Percentiles rank a stretch among this genome's conserved stretches.
phyloP scores from a whole-genome alignment of 345 rosid genomes.

The Eucalyptus pauciflora region DNA sequence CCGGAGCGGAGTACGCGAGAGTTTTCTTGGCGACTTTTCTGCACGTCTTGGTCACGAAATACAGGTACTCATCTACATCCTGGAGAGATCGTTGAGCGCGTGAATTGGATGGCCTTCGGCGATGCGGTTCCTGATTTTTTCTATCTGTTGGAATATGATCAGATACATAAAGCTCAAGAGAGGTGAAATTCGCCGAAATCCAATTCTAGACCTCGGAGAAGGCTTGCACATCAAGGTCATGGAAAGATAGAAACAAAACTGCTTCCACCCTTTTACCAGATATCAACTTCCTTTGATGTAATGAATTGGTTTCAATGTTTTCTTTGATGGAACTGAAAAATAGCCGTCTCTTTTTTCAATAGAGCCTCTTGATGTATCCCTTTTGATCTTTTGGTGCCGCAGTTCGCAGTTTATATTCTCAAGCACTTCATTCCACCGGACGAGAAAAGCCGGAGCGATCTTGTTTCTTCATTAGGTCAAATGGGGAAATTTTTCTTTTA shows the following conservation, averaged over 20 bases:
- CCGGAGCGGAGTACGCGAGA: conserved; percentile 9
- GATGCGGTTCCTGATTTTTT: not conserved
- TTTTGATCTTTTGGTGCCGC: not conserved
- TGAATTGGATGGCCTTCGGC: not conserved
- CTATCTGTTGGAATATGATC: not conserved
- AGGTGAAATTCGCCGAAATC: not conserved
- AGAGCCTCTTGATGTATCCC: not conserved
- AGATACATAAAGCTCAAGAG: not conserved
- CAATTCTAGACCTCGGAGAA: not conserved
- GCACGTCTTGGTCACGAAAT: not conserved
- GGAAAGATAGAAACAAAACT: not conserved
- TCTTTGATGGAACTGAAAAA: not conserved
- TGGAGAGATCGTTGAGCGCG: not conserved
- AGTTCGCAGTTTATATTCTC: not conserved
- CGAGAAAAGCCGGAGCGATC: not conserved
- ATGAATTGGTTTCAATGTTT: not conserved
- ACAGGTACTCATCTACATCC: not conserved
- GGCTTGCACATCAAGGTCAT: not conserved
- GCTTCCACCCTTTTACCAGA: not conserved
- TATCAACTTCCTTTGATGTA: not conserved
- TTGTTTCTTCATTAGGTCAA: not conserved
- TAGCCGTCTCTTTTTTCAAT: not conserved
- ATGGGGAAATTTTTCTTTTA: not conserved
- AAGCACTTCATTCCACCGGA: not conserved
- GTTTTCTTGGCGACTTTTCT: not conserved